phyloP scores from a whole-genome alignment of 1,139 yeast species.

The Saccharomyces hybrid region DNA sequence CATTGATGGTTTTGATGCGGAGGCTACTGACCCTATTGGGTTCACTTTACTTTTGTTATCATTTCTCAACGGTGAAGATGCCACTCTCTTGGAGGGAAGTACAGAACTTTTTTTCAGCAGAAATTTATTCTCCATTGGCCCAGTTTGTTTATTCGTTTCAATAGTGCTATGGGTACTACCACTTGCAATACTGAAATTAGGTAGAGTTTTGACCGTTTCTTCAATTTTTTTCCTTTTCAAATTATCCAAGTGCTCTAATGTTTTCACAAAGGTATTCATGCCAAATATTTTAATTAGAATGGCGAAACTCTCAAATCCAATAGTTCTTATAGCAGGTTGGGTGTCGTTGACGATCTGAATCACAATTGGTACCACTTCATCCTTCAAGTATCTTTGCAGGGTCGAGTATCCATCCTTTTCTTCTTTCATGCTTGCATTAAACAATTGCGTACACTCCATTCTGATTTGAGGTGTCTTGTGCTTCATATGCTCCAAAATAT shows the following conservation, averaged over 20 bases:
- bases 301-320: conserved; percentile 75
- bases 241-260: conserved; percentile 66
- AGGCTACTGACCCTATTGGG: neutral
- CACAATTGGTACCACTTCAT: conserved; percentile 30
- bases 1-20: conserved; percentile 5
- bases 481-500: conserved; percentile 49
- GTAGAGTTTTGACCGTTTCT: conserved; percentile 28
- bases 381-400: conserved; percentile 32
- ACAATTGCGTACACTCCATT: conserved; percentile 56
- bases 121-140: conserved; percentile 4
- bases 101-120: conserved; percentile 14
- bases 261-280: conserved; percentile 35
- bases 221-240: conserved; percentile 61
- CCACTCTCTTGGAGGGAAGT: conserved; percentile 57
- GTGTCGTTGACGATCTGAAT: conserved; percentile 65
- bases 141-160: neutral
- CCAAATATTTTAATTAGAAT: conserved; percentile 73
- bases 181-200: neutral
- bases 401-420: conserved; percentile 38
- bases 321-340: conserved; percentile 76
- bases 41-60: conserved; percentile 10
- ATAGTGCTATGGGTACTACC: neutral
- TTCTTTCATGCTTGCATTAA: conserved; percentile 55
- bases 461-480: conserved; percentile 84
- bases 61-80: conserved; percentile 58